Percentiles rank a stretch among this genome's conserved stretches.
phyloP scores from a whole-genome alignment of 371 early-diverging fungal species.

The Mucor circinelloides region DNA sequence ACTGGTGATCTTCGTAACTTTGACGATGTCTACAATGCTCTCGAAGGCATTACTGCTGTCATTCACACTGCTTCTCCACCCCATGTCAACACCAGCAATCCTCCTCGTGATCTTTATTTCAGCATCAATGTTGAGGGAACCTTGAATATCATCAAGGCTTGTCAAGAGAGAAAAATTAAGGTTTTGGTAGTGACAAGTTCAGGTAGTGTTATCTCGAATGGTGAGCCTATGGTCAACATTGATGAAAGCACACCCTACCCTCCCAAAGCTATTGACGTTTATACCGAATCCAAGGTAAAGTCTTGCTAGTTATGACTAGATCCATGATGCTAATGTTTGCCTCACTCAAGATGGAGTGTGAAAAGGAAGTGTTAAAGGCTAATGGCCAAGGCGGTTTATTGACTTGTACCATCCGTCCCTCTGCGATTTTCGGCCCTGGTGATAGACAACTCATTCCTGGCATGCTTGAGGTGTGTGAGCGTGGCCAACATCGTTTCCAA shows the following conservation, averaged over 20 bases:
- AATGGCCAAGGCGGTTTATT: conserved; percentile 70
- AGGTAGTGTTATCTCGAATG: conserved; percentile 88
- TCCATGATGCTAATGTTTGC: background rate
- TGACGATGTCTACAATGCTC: conserved; percentile 66
- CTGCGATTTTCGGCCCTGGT: conserved; percentile 93
- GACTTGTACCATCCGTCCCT: conserved; percentile 85
- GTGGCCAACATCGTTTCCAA: conserved; percentile 76
- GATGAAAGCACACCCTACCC: conserved; percentile 82
- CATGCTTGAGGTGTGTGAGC: conserved; percentile 72
- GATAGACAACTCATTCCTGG: conserved; percentile 86
- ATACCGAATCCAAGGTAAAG: conserved; percentile 87
- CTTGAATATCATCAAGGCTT: conserved; percentile 79
- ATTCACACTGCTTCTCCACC: conserved; percentile 94
- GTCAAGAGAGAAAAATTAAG: conserved; percentile 65
- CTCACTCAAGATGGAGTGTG: conserved; percentile 66
- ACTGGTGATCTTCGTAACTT: conserved; percentile 78
- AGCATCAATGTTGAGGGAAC: conserved; percentile 93
- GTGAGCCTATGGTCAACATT: conserved; percentile 75
- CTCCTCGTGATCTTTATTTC: conserved; percentile 73
- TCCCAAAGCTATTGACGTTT: conserved; percentile 79
- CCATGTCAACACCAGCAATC: conserved; percentile 88
- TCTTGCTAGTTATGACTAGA: background rate
- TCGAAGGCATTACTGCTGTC: conserved; percentile 72
- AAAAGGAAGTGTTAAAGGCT: conserved; percentile 79
- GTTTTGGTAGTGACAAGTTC: conserved; percentile 87